Evolutionary conservation across 1,284 basidiomycete genomes (phyloP), one percentile per base, ranked within the genome.

Genomic region (Melampsora abietis-canadensis): DNA sequence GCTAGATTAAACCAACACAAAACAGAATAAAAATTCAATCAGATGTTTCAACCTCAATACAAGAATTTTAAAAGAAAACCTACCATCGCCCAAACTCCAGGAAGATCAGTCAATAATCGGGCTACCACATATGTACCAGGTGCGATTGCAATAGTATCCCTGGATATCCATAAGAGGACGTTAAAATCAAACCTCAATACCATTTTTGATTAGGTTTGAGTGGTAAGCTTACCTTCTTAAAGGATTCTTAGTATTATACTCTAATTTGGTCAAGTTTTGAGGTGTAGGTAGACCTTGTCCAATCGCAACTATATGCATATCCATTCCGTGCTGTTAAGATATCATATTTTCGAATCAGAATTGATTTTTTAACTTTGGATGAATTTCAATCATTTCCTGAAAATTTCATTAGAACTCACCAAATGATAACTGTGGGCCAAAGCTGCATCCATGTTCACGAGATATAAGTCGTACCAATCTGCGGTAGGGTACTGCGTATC

Each of bases 391-490:
- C 10, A 40, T 8, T 12, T 40, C 37, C 10, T 8, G 15, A 8
- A 0, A 17, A 65, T 6, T 12, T 21, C 24, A 51, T 31, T 31
- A 48, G 19, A 37, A 27, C 31, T 46, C 57, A 73, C 70, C 70
- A 73, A 24, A 19, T 73, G 70, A 51, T 46, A 73, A 34, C 63
- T 46, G 27, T 73, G 70, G 37, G 51, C 57, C 47, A 48, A 30
- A 2, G 34, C 40, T 8, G 48, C 10, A 60, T 73, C 70, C 54
- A 66, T 37, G 40, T 73, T 73, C 7, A 60, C 27, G 14, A 73
- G n/a, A 73, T 73, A 73, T 46, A 73, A 44, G 47, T 73, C 70
- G n/a, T 73, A 73, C 70, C 70, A 73, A 54, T 66, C 70, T 15
- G 44, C 19, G 2, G 70, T 73, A 24, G 61, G 70, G 60, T 40